Conservation (phyloP, 148 eudicot species). For the Rhododendron molle region DNA sequence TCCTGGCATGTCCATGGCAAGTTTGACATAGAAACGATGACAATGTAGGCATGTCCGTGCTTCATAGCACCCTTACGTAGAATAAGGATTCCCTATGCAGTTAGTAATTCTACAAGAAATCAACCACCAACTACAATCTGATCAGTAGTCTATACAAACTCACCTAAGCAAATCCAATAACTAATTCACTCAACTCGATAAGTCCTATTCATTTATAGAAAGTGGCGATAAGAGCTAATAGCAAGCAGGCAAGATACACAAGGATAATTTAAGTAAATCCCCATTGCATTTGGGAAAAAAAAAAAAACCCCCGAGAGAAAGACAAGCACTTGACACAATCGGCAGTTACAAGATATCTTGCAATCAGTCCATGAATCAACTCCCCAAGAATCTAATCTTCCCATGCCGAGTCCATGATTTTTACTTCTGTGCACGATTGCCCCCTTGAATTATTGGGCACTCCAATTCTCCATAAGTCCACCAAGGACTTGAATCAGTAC, state of each 20-base stretch:
- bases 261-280: not conserved
- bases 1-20: too few species aligned
- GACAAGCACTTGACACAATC: not conserved
- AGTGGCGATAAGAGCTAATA: not conserved
- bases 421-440: not conserved
- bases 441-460: not conserved
- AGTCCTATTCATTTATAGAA: not conserved
- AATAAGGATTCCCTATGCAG: not conserved
- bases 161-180: not conserved
- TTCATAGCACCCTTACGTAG: not conserved
- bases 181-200: not conserved
- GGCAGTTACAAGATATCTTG: not conserved
- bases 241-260: not conserved
- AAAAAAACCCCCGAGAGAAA: too few species aligned
- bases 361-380: not conserved
- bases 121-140: not conserved
- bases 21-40: too few species aligned
- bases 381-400: not conserved
- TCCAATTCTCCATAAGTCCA: not conserved
- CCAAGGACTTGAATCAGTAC: not conserved
- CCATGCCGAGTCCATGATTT: not conserved
- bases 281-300: not conserved
- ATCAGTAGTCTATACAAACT: not conserved
- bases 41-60: not conserved
- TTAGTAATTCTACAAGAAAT: not conserved